Evolutionary conservation across 1,284 basidiomycete species (phyloP), one percentile per base, ranked within the genome.

Genomic region (Puccinia triticina): DNA sequence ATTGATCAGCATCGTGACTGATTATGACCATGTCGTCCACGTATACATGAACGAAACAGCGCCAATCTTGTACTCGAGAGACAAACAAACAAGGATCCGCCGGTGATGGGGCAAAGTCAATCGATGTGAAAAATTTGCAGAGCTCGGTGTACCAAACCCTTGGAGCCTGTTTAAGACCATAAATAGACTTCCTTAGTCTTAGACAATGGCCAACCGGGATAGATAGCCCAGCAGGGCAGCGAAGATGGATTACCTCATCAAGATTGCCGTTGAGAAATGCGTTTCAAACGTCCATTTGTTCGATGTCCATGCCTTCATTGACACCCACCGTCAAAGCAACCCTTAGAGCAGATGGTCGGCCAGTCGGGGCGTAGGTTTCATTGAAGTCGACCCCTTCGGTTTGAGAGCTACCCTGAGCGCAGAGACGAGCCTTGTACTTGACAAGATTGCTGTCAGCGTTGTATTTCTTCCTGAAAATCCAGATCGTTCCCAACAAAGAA

Each of bases 101-200:
- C 5, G n/a, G 7, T 14, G 43, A 73, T 8, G 71, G 71, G 26
- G 26, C 18, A 21, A 73, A 73, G 5, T 48, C 7, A 26, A 73
- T 48, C 5, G 37, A 23, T 4, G 3, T 46, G 71, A 48, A 48
- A 34, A 76, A 76, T 37, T 8, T 7, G 1, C 14, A 16, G 16
- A 76, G 74, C 34, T 76, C 29, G 14, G n/a, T 32, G n/a, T 73
- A 73, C 71, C 71, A 73, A 16, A 40, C 34, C n/a, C 48, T 40
- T 14, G 71, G 71, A 14, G 71, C 34, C 48, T 73, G 71, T 32
- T 73, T 73, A 11, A 73, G n/a, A 3, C 48, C 71, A 53, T 73
- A 74, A 7, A 74, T 29, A 50, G 72, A 74, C 50, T 50, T 32
- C 26, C 5, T 12, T 21, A 74, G n/a, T n/a, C 18, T 37, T 7